These are phyloP conservation scores for Phytophthora sansomeana DNA, from an alignment of 352 stramenopile species.

Conservation along the genomic window DNA sequence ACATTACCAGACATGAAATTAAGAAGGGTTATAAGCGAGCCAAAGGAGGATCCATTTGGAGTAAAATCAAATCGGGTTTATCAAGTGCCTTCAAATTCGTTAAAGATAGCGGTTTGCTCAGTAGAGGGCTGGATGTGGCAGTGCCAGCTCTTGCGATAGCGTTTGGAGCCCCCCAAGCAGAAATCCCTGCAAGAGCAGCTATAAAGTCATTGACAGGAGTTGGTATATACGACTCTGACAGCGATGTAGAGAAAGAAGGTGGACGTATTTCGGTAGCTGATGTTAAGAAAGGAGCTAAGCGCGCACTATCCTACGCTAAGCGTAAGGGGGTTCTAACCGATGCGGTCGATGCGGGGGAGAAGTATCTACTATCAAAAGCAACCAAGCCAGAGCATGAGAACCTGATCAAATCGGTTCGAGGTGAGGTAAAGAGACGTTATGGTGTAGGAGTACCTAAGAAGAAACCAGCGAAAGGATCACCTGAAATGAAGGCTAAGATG, in stretches of 20 bases:
- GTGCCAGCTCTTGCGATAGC: constrained; percentile 12
- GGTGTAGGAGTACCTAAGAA: constrained; percentile 22
- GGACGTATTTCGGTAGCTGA: constrained; percentile 6
- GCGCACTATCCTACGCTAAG: constrained; percentile 24
- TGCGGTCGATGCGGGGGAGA: constrained; percentile 14
- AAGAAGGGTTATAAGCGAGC: background rate
- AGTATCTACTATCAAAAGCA: constrained; percentile 9
- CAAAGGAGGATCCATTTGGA: constrained; percentile 17
- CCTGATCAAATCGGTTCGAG: constrained; percentile 6
- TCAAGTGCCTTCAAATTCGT: background rate
- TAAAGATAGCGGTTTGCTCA: constrained; percentile 17
- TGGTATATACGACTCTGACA: constrained; percentile 22
- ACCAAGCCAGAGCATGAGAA: constrained; percentile 16
- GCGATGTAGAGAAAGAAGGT: constrained; percentile 6
- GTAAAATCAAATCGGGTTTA: constrained; percentile 20
- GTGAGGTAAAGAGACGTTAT: constrained; percentile 10
- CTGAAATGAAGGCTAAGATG: constrained; percentile 14
- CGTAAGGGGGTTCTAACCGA: constrained; percentile 19
- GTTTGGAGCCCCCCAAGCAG: constrained; percentile 6
- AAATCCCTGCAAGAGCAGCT: constrained; percentile 16
- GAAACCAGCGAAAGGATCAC: constrained; percentile 10
- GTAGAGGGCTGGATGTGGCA: constrained; percentile 5
- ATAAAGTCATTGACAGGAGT: constrained; percentile 15
- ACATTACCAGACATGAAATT: constrained; percentile 9
- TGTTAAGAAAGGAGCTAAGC: constrained; percentile 17